A percentile compares a stretch with the other conserved stretches of the same genome.
These are phyloP conservation scores for Dryas integrifolia DNA, from an alignment of 331 rosid species.

Conservation along the genomic window DNA sequence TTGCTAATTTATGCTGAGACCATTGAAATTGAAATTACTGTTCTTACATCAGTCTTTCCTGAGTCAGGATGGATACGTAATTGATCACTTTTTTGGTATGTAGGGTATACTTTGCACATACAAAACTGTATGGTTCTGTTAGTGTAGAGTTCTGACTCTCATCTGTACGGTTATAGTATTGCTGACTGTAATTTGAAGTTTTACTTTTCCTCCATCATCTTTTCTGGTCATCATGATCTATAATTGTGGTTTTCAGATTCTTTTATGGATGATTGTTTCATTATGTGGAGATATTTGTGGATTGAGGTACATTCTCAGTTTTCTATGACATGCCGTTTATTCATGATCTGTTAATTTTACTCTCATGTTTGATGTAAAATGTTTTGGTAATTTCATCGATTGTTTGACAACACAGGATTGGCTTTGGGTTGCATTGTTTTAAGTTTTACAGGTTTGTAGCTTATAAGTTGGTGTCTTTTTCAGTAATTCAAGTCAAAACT, in stretches of 20 bases:
- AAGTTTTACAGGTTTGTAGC: too few species aligned
- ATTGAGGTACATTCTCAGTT: not conserved
- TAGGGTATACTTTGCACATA: not conserved
- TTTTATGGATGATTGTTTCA: not conserved
- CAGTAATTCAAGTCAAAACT: too few species aligned
- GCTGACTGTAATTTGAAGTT: not conserved
- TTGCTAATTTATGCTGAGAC: not conserved
- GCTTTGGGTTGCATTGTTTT: too few species aligned
- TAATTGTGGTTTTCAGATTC: slow-evolving; percentile 15
- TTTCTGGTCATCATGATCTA: not conserved
- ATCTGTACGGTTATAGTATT: not conserved
- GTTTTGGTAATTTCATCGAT: not conserved
- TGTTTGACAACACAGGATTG: too few species aligned
- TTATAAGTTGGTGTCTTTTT: too few species aligned
- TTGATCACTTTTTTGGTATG: not conserved
- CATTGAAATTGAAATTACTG: not conserved
- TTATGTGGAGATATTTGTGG: not conserved
- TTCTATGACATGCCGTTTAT: not conserved
- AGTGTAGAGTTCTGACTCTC: not conserved
- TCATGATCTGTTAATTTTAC: not conserved
- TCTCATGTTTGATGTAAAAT: not conserved
- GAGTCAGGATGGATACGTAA: not conserved
- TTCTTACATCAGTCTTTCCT: not conserved
- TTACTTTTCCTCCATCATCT: not conserved
- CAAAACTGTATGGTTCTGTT: not conserved